Base-by-base conservation (phyloP, 176 grass and related monocot species). In the Pharus latifolius region DNA sequence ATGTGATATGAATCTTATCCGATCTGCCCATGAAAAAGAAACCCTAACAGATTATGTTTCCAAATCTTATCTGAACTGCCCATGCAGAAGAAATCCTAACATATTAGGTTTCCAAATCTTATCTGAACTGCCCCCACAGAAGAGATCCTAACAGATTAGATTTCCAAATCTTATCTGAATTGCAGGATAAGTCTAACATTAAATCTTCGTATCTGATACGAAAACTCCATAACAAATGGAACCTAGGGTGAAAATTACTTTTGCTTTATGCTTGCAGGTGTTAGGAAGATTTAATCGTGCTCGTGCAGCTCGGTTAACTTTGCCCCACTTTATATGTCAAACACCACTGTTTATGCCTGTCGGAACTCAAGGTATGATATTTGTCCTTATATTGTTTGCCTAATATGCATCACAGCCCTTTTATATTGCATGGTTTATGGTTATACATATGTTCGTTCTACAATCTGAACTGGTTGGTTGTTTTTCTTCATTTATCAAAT, bases 291-390 rank as follows among this genome's bases (percentile, higher is more conserved):
- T 98, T 69, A 98, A 98, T 53, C 86, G 94, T 43, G 89, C 94
- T 20, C 89, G 94, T 48, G 94, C 94, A 29, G 87, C 89, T 67
- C 75, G 65, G 54, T 78, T 98, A 88, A 88, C 84, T 31, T 83
- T 98, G 33, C 89, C 94, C 68, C 89, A 97, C 71, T 97, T 92
- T 86, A 65, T 80, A 67, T 91, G 87, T 60, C 94, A 98, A 81
- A 93, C 89, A 28, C 89, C 94, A 68, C 81, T 98, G 60, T 98
- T 98, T 83, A 98, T 98, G 94, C 94, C 94, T 43, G 94, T 98
- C 60, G 94, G 94, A 58, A 98, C 94, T 62, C 94, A 98, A 98
- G 94, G 94, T 96, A 71, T 40, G 37, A 12, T 15, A 38, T 22
- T 54, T 78, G 44, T 78, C 16, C 18, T 37, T 24, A 12, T 27